Base-by-base conservation (phyloP, 257 asterid species). In the Jaltomata sinuosa region DNA sequence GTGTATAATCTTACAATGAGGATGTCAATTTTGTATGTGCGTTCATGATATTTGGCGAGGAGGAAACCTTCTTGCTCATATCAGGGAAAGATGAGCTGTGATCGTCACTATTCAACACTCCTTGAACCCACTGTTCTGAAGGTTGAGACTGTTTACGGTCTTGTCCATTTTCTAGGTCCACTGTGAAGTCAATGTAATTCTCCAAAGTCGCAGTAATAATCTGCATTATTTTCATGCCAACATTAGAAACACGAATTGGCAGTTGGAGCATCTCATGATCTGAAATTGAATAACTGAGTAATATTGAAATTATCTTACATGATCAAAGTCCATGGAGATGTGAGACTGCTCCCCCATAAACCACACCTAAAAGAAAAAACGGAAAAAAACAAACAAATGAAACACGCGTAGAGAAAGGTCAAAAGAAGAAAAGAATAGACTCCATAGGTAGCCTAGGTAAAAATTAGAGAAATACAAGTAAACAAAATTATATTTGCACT, bases 311-410 rank as follows among this genome's bases (percentile, higher is more conserved):
- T 29, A 64, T 57, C 89, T 85, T 90, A 88, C 93, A 64, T 87
- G 88, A 85, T 90, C 93, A 77, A 90, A 85, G 84, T 90, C 93
- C 91, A 90, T 88, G 4, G 91, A 90, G 57, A 90, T 87, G 52
- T 90, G 91, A 42, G 93, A 87, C 74, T 89, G 90, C 89, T 85
- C 89, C 31, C 91, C 91, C 93, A 90, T 90, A 80, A 90, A 88
- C 42, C 77, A 82, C 80, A 90, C 93, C 93, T 90, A 54, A 47
- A 83, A 49, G 42, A 72, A 57, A 36, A 74, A 83, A 14, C 0
- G 4, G 14, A 2, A 8, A 15, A 16, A 2, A 9, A 9, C 5
- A 40, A 49, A 27, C 71, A 21, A 80, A 65, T 19, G 25, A 53
- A 59, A 40, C 54, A 32, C 18, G 40, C 3, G 4, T 34, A 47